Base-by-base conservation (phyloP, 331 rosid genomes). In the Telfairia occidentalis region DNA sequence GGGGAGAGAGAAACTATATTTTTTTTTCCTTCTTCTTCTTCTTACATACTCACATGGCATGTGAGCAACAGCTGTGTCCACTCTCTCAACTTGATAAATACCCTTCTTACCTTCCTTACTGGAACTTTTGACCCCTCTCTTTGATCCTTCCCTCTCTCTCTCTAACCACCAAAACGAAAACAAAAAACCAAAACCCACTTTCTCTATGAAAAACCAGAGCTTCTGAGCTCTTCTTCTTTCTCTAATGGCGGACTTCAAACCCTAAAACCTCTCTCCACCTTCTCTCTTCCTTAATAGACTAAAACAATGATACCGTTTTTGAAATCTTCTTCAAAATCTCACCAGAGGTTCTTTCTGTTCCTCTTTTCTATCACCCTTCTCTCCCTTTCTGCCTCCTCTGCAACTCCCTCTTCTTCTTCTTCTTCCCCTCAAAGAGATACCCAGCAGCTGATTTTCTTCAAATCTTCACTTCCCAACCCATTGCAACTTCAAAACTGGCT, bases 61-160 rank as follows among this genome's bases (percentile, higher is more conserved):
- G 96, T 88, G 95, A 85, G 79, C 83, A 87, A 77, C 87, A 83
- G 91, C 83, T 86, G 85, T 87, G 87, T 81, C 84, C 84, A 29
- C 43, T 83, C 81, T 43, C 71, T 43, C 26, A 53, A 18, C 84
- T 82, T 80, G 93, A 87, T 93, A 93, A 89, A 91, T 87, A 93
- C 92, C 92, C 88, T 83, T 85, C 85, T 89, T 82, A 48, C 90
- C 86, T 8, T 74, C 80, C 86, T 67, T 13, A 53, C 83, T 86
- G 24, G 5, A 77, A 78, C 86, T 87, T 88, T 94, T 89, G 88
- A 74, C 84, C 38, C 42, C 57, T 67, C 58, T 72, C 71, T 48
- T 71, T 48, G 45, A 26, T 21, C 65, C n/a, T 9, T 54, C 74
- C 7, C 75, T 35, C 42, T 34, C 54, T 74, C 65, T 60, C 84